Base-by-base conservation (phyloP, 805 yeast species). In the Millerago galiae region DNA sequence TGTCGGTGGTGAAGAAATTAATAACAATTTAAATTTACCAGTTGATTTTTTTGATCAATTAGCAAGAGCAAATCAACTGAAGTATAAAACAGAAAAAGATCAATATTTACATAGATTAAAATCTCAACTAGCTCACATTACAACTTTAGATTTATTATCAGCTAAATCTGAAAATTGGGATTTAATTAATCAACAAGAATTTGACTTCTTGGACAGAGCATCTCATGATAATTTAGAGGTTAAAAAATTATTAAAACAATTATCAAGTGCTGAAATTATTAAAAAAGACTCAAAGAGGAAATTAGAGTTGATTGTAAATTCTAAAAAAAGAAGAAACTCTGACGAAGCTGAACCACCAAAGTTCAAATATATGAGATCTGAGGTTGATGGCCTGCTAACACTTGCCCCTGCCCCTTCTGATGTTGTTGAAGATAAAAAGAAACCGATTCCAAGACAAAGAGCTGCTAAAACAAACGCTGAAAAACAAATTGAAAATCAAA, bases 161-260 rank as follows among this genome's bases (percentile, higher is more conserved):
- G 16, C 50, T 36, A 52, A 53, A 28, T 46, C 58, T 10, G 58
- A 53, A 27, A 51, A 51, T 30, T 56, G 60, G 60, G 58, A 58
- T 27, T 50, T 43, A 13, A 30, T 58, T 14, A 58, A 56, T 39
- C 41, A 46, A 7, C 59, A 55, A 37, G 55, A 58, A 45, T 47
- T 52, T 28, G 55, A 54, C 11, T 54, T 56, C 40, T 36, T 58
- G 16, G 51, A 53, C 37, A 51, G 42, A 38, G 47, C 60, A 3
- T 54, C 60, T 13, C 37, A 44, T 8, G 61, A 58, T 26, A 55
- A 46, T 18, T 43, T 49, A 7, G 58, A 56, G 16, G 48, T 58
- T 13, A 58, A 56, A 48, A 58, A 53, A 41, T 45, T 58, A 21
- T 27, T 56, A 37, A 58, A 58, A 37, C 60, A 55, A 35, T 40